Base-by-base conservation (phyloP, 805 yeast species). In the Grigorovia humatica region DNA sequence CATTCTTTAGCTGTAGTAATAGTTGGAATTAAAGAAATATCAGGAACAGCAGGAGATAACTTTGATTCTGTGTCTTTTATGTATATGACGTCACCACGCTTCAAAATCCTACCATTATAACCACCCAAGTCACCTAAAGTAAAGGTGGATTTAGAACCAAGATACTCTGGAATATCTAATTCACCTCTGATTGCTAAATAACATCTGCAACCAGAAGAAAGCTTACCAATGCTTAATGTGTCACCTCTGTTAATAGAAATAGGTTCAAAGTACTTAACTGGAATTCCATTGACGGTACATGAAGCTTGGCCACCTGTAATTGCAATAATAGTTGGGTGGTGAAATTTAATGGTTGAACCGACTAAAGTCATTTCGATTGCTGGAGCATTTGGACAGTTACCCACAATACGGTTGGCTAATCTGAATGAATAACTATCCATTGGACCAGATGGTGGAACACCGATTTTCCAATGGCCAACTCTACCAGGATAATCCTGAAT, bases 381-480 rank as follows among this genome's bases (percentile, higher is more conserved):
- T 6, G 98, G 96, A 11, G 96, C 85, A 46, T 76, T 72, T 56
- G 74, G 70, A 58, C 83, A 79, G 69, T 91, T 93, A 54, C 97
- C 98, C 46, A 91, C 98, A 62, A 88, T 81, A 64, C 85, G 74
- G 73, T 91, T 91, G 19, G 96, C 96, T 55, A 88, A 67, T 61
- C 96, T 77, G 74, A 90, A 90, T 4, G 97, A 82, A 62, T 83
- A 90, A 54, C 82, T 79, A 70, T 91, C 99, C 98, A 91, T 93
- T 54, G 98, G 96, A 46, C 99, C 99, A 43, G 96, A 88, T 8
- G 98, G 98, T 27, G 99, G 99, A 51, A 91, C 98, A 67, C 99
- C 99, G 51, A 72, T 66, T 60, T 74, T 69, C 76, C 76, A 72
- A 54, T 77, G 67, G n/a, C 88, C 84, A 51, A 75, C 74, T 73